These are phyloP conservation scores for Yamadazyma atmosphaerica DNA, from an alignment of 1,139 yeast genomes.

Conservation along the genomic window DNA sequence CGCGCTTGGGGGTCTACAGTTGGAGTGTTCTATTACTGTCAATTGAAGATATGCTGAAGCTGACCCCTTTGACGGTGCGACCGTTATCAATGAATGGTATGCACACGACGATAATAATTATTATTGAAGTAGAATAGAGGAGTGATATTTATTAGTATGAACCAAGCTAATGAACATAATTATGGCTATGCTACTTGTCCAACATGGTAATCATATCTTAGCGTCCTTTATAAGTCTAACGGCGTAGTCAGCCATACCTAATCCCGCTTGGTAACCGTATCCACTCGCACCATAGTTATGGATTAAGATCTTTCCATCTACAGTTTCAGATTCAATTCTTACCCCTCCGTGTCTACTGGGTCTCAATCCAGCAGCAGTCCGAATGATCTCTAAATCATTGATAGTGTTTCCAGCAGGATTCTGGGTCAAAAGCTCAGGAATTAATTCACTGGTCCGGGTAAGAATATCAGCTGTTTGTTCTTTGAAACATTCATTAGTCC, in stretches of 20 bases:
- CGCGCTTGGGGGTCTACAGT: background rate
- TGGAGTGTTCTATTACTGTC: background rate
- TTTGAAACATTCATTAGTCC: slow-evolving; percentile 56
- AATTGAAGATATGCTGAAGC: background rate
- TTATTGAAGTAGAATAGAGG: too few species aligned
- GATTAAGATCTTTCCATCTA: slow-evolving; percentile 22
- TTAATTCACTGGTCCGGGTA: slow-evolving; percentile 45
- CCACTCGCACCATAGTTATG: slow-evolving; percentile 82
- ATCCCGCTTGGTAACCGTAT: slow-evolving; percentile 73
- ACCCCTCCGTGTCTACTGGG: slow-evolving; percentile 69
- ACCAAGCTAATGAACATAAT: too few species aligned
- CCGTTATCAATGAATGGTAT: background rate
- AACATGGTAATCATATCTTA: slow-evolving; percentile 5
- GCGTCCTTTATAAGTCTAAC: slow-evolving; percentile 35
- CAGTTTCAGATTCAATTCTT: slow-evolving; percentile 45
- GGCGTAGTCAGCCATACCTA: slow-evolving; percentile 54
- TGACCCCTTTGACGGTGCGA: slow-evolving; percentile 1
- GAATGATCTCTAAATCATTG: slow-evolving; percentile 44
- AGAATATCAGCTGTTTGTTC: slow-evolving; percentile 60
- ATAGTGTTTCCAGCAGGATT: slow-evolving; percentile 13
- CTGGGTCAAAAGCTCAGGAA: slow-evolving; percentile 9
- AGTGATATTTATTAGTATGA: too few species aligned
- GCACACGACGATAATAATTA: too few species aligned
- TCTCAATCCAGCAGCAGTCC: slow-evolving; percentile 64
- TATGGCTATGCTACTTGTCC: too few species aligned